A percentile compares a stretch with the other conserved stretches of the same genome.
phyloP scores from a whole-genome alignment of 2,329 filamentous ascomycete species.

The Paraphoma sp. region DNA sequence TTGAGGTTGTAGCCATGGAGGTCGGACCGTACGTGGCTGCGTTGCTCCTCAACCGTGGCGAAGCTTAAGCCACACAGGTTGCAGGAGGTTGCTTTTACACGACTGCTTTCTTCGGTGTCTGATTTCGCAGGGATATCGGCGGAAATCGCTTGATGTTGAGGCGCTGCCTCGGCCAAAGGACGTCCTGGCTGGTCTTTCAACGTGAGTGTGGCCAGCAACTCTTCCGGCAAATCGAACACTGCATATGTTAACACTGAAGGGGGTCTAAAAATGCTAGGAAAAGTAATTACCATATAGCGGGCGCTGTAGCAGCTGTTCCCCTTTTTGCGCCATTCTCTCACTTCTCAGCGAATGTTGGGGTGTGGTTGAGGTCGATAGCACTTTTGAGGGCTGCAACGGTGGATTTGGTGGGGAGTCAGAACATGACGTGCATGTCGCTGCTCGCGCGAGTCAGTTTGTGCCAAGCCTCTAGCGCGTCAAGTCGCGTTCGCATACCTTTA shows the following conservation, averaged over 20 bases:
- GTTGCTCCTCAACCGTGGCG: slow-evolving; percentile 76
- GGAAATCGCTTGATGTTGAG: slow-evolving; percentile 8
- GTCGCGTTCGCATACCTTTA: background rate
- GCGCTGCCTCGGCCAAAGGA: slow-evolving; percentile 20
- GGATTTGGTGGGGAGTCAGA: slow-evolving; percentile 10
- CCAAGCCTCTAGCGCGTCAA: background rate
- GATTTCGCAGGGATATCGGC: slow-evolving; percentile 45
- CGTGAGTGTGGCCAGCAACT: slow-evolving; percentile 73
- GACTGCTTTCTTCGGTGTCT: slow-evolving; percentile 48
- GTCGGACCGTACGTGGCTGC: slow-evolving; percentile 86
- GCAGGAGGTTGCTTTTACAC: slow-evolving; percentile 73
- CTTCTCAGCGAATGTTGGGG: background rate
- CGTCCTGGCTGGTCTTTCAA: slow-evolving; percentile 54
- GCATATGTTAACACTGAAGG: slow-evolving; percentile 20
- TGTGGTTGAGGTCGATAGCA: background rate
- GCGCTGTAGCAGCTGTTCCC: slow-evolving; percentile 42
- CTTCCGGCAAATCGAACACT: slow-evolving; percentile 84
- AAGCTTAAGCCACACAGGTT: slow-evolving; percentile 80
- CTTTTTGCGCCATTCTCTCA: slow-evolving; percentile 37
- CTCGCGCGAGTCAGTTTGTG: slow-evolving; percentile 3
- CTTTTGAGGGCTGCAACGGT: background rate
- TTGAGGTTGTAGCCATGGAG: slow-evolving; percentile 95
- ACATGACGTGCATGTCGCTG: slow-evolving; percentile 5
- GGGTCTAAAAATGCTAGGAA: background rate
- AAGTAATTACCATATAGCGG: slow-evolving; percentile 47